phyloP scores from a whole-genome alignment of 768 basidiomycete species.

The Pisolithus orientalis region DNA sequence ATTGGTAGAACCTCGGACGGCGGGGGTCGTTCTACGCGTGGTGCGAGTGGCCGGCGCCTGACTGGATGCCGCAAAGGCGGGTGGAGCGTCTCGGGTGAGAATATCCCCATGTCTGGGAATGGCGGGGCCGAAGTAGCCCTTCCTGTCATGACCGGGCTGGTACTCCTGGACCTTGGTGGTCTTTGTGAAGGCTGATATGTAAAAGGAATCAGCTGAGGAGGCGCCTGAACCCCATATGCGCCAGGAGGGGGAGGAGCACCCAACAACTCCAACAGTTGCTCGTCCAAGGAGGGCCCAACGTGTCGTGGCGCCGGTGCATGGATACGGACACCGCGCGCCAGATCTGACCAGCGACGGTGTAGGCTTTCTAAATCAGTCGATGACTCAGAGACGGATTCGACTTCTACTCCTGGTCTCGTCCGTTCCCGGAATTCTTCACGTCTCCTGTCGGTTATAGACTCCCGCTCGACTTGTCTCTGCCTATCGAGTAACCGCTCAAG shows the following conservation, averaged over 20 bases:
- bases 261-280: slow-evolving; percentile 56
- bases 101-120: slow-evolving; percentile 14
- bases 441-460: slow-evolving; percentile 12
- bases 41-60: slow-evolving; percentile 3
- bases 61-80: slow-evolving; percentile 6
- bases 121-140: slow-evolving; percentile 23
- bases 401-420: background rate
- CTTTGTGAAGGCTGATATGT: slow-evolving; percentile 44
- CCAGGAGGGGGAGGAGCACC: slow-evolving; percentile 38
- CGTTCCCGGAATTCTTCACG: slow-evolving; percentile 15
- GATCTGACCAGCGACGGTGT: slow-evolving; percentile 21
- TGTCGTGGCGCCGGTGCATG: slow-evolving; percentile 37
- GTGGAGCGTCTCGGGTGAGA: slow-evolving; percentile 15
- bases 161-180: slow-evolving; percentile 33
- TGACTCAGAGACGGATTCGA: slow-evolving; percentile 26
- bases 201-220: slow-evolving; percentile 52
- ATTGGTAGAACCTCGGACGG: slow-evolving; percentile 5
- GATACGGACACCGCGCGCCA: slow-evolving; percentile 29
- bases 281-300: slow-evolving; percentile 48
- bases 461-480: slow-evolving; percentile 3
- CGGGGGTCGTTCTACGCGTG: background rate
- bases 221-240: slow-evolving; percentile 35
- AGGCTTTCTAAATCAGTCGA: slow-evolving; percentile 20
- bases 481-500: slow-evolving; percentile 9
- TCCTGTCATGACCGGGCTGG: slow-evolving; percentile 29